A percentile compares a stretch with the other conserved stretches of the same genome.
phyloP scores from a whole-genome alignment of 2,329 filamentous ascomycete genomes.

The Annulohypoxylon truncatum region DNA sequence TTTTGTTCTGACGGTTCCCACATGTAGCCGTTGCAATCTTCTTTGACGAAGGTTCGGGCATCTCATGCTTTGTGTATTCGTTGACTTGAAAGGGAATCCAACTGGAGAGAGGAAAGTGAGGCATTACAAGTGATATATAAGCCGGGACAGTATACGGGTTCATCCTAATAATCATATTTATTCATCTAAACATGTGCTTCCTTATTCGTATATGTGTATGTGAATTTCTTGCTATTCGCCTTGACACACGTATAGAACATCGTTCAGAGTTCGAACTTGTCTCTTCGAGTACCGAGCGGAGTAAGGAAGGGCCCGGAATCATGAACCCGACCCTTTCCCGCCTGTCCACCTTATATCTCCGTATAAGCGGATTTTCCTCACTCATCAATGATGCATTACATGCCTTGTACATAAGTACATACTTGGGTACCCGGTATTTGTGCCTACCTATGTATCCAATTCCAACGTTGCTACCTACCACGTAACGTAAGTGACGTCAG shows the following conservation, averaged over 20 bases:
- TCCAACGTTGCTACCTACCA: neutral
- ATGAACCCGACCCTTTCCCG: neutral
- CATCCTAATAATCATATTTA: conserved; percentile 32
- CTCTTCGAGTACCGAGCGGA: neutral
- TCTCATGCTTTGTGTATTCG: conserved; percentile 39
- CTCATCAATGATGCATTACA: too few relatives aligned
- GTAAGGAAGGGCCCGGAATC: neutral
- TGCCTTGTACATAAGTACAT: too few relatives aligned
- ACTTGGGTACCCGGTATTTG: too few relatives aligned
- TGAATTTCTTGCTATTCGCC: neutral
- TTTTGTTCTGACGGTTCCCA: conserved; percentile 50
- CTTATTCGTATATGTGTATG: neutral
- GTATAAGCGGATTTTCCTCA: neutral
- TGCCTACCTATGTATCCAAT: too few relatives aligned
- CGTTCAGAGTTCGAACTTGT: neutral
- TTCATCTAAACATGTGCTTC: neutral
- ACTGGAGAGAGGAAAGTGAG: conserved; percentile 11
- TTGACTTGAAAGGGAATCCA: conserved; percentile 34
- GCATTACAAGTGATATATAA: conserved; percentile 24
- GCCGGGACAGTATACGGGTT: conserved; percentile 29
- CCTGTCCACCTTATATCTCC: neutral
- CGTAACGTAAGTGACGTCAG: too few relatives aligned
- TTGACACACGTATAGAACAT: neutral
- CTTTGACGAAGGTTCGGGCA: conserved; percentile 21
- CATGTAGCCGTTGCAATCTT: conserved; percentile 33